Evolutionary conservation across 768 basidiomycete species (phyloP).

Genomic region (Sporobolomyces pararoseus): DNA sequence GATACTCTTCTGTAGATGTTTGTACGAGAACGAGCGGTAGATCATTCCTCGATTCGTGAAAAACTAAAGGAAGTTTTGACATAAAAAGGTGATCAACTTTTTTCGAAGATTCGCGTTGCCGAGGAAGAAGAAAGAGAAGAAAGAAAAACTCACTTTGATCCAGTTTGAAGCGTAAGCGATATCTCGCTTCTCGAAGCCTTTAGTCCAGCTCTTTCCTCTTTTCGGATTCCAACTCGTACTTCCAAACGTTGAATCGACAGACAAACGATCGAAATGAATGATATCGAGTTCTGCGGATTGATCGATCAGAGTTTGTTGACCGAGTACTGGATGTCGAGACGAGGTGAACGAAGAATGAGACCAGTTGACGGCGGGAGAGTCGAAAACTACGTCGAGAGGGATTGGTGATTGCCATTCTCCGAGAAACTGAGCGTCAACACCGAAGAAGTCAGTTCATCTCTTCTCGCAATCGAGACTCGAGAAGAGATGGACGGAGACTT

Average conservation of each 20-base stretch:
- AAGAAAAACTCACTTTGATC: conserved; percentile 25
- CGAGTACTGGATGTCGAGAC: conserved; percentile 19
- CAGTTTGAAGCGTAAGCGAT: conserved; percentile 29
- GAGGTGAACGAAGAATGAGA: conserved; percentile 33
- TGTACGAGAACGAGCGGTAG: conserved; percentile 36
- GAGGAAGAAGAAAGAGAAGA: background rate
- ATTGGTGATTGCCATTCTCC: conserved; percentile 39
- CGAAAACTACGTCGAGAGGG: conserved; percentile 40
- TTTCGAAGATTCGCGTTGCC: too few relatives aligned
- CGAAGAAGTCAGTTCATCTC: background rate
- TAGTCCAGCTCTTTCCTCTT: background rate
- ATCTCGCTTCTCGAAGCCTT: conserved; percentile 34
- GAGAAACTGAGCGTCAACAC: conserved; percentile 16
- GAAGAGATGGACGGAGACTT: background rate
- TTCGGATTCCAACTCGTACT: conserved; percentile 30
- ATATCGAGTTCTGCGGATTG: conserved; percentile 34
- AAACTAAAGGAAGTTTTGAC: conserved; percentile 14
- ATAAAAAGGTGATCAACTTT: background rate
- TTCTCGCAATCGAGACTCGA: background rate
- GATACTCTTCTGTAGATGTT: conserved; percentile 35
- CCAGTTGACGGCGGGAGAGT: conserved; percentile 37
- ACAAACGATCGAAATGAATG: conserved; percentile 34
- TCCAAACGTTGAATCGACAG: conserved; percentile 35
- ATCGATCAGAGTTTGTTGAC: conserved; percentile 10
- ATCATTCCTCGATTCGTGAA: conserved; percentile 39